Evolutionary conservation across 2,329 filamentous ascomycete genomes (phyloP).

Genomic region (Chrysoporthe austroafricana): DNA sequence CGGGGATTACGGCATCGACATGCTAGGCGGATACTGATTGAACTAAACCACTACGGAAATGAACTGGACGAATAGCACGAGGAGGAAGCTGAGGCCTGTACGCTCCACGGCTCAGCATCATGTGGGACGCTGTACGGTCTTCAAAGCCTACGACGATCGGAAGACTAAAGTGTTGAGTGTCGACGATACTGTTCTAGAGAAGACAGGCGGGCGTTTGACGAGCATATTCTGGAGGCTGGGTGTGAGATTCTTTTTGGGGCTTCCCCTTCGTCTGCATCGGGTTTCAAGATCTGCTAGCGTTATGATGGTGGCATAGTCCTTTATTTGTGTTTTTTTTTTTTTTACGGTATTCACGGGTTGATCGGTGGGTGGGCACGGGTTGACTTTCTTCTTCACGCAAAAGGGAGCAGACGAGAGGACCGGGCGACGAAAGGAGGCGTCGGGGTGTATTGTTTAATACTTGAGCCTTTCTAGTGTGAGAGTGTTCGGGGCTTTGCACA

Average conservation of each 20-base stretch:
- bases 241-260: neutral
- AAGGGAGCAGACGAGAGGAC: neutral
- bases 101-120: neutral
- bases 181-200: neutral
- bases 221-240: neutral
- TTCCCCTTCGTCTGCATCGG: neutral
- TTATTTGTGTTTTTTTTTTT: neutral
- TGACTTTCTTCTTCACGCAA: neutral
- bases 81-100: too few relatives aligned
- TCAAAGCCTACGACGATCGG: neutral
- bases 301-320: neutral
- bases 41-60: neutral
- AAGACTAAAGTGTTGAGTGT: neutral
- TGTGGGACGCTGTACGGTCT: neutral
- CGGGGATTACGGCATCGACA: neutral
- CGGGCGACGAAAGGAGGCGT: constrained; percentile 2
- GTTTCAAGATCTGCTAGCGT: neutral
- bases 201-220: neutral
- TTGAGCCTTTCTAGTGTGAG: neutral
- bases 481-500: neutral
- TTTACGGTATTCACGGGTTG: neutral
- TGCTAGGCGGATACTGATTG: neutral
- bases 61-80: neutral
- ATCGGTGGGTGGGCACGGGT: neutral
- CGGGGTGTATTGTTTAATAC: constrained; percentile 8